phyloP scores from a whole-genome alignment of 1,139 yeast genomes.

The Geotrichum histeridarum region DNA sequence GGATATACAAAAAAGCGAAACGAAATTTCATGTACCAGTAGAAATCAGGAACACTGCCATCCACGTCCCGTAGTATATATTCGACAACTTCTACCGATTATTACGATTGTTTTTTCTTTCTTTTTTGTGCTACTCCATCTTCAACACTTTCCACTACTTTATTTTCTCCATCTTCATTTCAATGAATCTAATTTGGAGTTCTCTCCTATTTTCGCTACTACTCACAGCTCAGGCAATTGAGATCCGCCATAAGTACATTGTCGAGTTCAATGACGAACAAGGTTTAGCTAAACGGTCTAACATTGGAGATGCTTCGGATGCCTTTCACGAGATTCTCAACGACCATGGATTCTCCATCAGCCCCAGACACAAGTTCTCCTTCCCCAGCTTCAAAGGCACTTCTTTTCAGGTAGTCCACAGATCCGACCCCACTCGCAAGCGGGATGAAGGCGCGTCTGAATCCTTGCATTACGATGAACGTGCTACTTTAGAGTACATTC shows the following conservation, averaged over 20 bases:
- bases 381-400: conserved; percentile 9
- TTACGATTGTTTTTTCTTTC: no score
- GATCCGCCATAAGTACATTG: conserved; percentile 5
- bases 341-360: conserved; percentile 4
- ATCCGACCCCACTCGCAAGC: neutral
- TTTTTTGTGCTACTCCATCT: no score
- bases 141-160: no score
- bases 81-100: no score
- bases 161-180: no score
- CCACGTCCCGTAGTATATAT: no score
- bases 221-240: neutral
- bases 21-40: no score
- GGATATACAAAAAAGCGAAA: no score
- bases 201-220: no score
- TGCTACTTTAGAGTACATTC: neutral
- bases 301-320: conserved; percentile 3
- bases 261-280: conserved; percentile 12
- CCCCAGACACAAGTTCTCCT: conserved; percentile 5
- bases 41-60: no score
- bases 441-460: neutral
- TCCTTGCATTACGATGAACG: conserved; percentile 1
- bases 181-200: no score
- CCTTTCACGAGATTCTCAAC: conserved; percentile 6
- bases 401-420: conserved; percentile 1
- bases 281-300: conserved; percentile 8